phyloP scores from a whole-genome alignment of 805 yeast genomes.

The Metschnikowia santaceciliae region DNA sequence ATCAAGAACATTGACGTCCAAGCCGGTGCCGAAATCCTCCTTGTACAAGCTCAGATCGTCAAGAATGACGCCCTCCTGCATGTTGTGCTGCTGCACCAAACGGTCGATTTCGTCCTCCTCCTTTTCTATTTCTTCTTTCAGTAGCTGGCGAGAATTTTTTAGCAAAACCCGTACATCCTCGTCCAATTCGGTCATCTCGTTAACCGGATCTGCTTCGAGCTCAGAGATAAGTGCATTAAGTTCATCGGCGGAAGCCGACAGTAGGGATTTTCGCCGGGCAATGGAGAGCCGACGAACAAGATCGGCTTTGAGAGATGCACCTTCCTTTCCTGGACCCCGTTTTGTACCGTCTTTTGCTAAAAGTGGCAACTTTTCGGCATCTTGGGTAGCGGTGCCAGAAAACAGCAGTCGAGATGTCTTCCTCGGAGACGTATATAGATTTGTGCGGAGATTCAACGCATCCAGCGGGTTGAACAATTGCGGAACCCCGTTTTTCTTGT shows the following conservation, averaged over 20 bases:
- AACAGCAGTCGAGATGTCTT: slow-evolving; percentile 3
- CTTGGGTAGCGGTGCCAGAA: background rate
- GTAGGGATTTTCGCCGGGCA: slow-evolving; percentile 36
- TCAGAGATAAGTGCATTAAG: slow-evolving; percentile 34
- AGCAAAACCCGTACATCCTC: slow-evolving; percentile 8
- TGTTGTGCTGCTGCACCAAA: slow-evolving; percentile 33
- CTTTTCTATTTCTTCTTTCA: slow-evolving; percentile 21
- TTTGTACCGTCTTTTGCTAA: background rate
- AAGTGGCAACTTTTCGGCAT: background rate
- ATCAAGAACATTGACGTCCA: slow-evolving; percentile 32
- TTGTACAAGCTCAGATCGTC: slow-evolving; percentile 18
- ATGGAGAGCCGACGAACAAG: slow-evolving; percentile 27
- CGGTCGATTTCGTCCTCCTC: slow-evolving; percentile 38
- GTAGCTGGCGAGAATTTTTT: slow-evolving; percentile 20
- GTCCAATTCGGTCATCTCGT: slow-evolving; percentile 11
- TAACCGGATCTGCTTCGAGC: slow-evolving; percentile 27
- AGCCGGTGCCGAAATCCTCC: slow-evolving; percentile 6
- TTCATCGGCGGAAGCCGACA: slow-evolving; percentile 38
- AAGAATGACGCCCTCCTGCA: slow-evolving; percentile 29
- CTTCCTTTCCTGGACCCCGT: background rate
- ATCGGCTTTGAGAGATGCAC: slow-evolving; percentile 13
- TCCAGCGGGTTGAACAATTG: slow-evolving; percentile 57
- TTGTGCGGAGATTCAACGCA: slow-evolving; percentile 53
- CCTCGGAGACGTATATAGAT: slow-evolving; percentile 36
- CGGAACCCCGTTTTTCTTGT: slow-evolving; percentile 18